A percentile compares a stretch with the other conserved stretches of the same genome.
phyloP scores from a whole-genome alignment of 352 stramenopile species.

The Pythium periplocum region DNA sequence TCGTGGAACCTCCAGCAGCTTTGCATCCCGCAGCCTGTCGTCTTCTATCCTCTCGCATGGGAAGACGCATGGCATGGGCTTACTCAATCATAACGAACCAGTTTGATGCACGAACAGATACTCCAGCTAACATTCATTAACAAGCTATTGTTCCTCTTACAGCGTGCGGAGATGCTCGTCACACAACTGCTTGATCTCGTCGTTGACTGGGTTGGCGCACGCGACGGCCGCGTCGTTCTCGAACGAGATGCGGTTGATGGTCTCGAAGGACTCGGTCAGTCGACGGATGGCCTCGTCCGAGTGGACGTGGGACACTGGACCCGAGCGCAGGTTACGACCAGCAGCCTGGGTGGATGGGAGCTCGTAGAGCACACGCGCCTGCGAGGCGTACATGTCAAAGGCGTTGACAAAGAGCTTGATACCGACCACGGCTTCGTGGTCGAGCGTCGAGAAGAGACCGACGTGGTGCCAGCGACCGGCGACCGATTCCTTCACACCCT shows the following conservation, averaged over 20 bases:
- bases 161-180: slow-evolving; percentile 6
- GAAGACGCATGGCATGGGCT: too few relatives aligned
- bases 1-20: too few relatives aligned
- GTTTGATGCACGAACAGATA: too few relatives aligned
- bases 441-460: slow-evolving; percentile 14
- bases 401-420: slow-evolving; percentile 18
- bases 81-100: too few relatives aligned
- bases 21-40: too few relatives aligned
- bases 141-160: neutral
- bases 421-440: slow-evolving; percentile 21
- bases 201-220: slow-evolving; percentile 5
- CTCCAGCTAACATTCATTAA: too few relatives aligned
- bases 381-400: slow-evolving; percentile 15
- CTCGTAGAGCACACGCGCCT: slow-evolving; percentile 19
- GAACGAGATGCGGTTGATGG: slow-evolving; percentile 6
- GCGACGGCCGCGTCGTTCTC: neutral
- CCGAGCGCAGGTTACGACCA: slow-evolving; percentile 6
- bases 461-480: slow-evolving; percentile 25
- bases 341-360: slow-evolving; percentile 6
- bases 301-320: slow-evolving; percentile 6
- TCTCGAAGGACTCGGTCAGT: slow-evolving; percentile 8
- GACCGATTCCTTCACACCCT: slow-evolving; percentile 14
- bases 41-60: too few relatives aligned
- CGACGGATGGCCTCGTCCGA: slow-evolving; percentile 11
- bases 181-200: slow-evolving; percentile 3